Evolutionary conservation across 306 rosid species (phyloP).

Genomic region (Ammopiptanthus mongolicus): DNA sequence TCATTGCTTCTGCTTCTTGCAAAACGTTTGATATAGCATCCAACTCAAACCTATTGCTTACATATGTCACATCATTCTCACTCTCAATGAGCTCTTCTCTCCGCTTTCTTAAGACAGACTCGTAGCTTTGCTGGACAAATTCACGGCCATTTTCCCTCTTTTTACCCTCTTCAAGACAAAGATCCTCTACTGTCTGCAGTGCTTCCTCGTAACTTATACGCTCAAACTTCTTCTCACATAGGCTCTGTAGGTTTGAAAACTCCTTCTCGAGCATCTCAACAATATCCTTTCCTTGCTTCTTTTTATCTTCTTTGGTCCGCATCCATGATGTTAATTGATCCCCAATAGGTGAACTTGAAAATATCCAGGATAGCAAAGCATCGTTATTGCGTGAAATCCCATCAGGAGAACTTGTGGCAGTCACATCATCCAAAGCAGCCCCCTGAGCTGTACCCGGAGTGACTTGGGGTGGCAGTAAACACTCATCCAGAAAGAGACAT

Average conservation of each 20-base stretch:
- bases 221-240: slow-evolving; percentile 82
- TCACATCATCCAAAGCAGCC: slow-evolving; percentile 33
- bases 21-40: slow-evolving; percentile 73
- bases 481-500: slow-evolving; percentile 68
- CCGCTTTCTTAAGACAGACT: slow-evolving; percentile 68
- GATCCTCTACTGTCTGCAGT: slow-evolving; percentile 73
- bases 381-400: slow-evolving; percentile 36
- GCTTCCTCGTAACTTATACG: slow-evolving; percentile 75
- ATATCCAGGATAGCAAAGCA: slow-evolving; percentile 77
- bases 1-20: slow-evolving; percentile 76
- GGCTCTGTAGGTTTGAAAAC: slow-evolving; percentile 63
- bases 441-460: slow-evolving; percentile 33
- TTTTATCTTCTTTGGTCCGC: slow-evolving; percentile 65
- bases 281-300: slow-evolving; percentile 59
- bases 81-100: slow-evolving; percentile 71
- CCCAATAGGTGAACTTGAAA: slow-evolving; percentile 59
- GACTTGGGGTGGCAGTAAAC: slow-evolving; percentile 45
- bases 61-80: slow-evolving; percentile 58
- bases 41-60: slow-evolving; percentile 49
- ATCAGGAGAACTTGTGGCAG: slow-evolving; percentile 40
- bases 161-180: slow-evolving; percentile 77
- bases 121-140: slow-evolving; percentile 62
- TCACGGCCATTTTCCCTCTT: slow-evolving; percentile 64
- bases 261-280: slow-evolving; percentile 81
- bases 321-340: slow-evolving; percentile 77